Percentiles rank a stretch among this genome's conserved stretches.
These are phyloP conservation scores for Candida yuanshanica DNA, from an alignment of 805 yeast genomes.

Conservation along the genomic window DNA sequence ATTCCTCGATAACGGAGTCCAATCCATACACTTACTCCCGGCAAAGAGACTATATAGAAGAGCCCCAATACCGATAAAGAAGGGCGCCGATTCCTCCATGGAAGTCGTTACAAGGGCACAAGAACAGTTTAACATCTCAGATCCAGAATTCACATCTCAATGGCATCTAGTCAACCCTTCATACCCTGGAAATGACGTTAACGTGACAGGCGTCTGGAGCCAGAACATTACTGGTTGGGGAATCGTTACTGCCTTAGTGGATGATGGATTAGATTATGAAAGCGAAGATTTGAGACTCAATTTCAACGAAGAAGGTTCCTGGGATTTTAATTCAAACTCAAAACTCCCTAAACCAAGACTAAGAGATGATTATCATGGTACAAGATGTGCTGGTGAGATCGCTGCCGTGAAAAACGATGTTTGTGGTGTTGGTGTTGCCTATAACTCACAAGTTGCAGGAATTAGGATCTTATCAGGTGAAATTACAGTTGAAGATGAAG, in stretches of 20 bases:
- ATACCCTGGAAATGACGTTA: conserved; percentile 78
- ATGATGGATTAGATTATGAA: conserved; percentile 88
- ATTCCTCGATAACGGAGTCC: conserved; percentile 26
- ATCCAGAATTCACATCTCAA: conserved; percentile 78
- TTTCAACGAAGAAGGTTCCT: conserved; percentile 75
- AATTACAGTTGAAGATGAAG: conserved; percentile 84
- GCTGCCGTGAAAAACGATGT: conserved; percentile 77
- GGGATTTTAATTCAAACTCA: conserved; percentile 82
- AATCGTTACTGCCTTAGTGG: conserved; percentile 81
- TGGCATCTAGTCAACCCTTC: conserved; percentile 86
- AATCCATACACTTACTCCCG: conserved; percentile 49
- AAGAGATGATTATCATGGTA: conserved; percentile 86
- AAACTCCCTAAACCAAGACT: conserved; percentile 76
- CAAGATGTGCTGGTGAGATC: conserved; percentile 96
- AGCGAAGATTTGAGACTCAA: conserved; percentile 65
- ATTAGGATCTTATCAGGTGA: conserved; percentile 80
- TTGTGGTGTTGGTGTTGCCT: conserved; percentile 98
- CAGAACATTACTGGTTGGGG: conserved; percentile 78
- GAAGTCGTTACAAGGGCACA: conserved; percentile 40
- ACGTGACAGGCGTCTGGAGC: conserved; percentile 81
- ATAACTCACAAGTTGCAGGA: conserved; percentile 79
- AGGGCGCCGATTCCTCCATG: conserved; percentile 44
- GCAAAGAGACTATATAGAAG: conserved; percentile 51
- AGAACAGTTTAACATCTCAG: conserved; percentile 56
- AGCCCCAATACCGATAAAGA: conserved; percentile 45